A percentile compares a stretch with the other conserved stretches of the same genome.
phyloP scores from a whole-genome alignment of 2,329 filamentous ascomycete genomes.

The Chaetomium olivaceum region DNA sequence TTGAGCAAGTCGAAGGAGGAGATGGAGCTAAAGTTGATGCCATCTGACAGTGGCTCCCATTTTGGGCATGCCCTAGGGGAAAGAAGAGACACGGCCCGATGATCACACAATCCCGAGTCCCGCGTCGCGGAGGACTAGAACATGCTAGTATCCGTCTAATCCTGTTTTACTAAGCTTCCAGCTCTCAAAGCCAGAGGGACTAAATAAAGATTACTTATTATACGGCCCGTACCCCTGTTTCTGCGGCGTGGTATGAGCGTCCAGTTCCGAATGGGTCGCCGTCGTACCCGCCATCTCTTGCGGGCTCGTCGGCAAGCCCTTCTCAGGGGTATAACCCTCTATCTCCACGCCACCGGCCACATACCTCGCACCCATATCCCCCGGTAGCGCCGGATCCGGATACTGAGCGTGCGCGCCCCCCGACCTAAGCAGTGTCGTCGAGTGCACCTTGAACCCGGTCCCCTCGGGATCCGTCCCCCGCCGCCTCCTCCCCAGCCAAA shows the following conservation, averaged over 20 bases:
- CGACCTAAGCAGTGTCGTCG: neutral
- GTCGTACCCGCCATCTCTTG: neutral
- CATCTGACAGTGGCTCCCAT: no score
- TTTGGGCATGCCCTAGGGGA: no score
- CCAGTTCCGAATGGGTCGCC: neutral
- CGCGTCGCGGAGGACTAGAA: no score
- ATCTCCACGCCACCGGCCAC: neutral
- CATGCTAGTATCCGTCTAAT: no score
- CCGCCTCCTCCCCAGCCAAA: constrained; percentile 7
- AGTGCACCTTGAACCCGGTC: neutral
- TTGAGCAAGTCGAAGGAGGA: neutral
- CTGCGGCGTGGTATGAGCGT: neutral
- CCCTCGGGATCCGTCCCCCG: neutral
- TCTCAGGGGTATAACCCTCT: neutral
- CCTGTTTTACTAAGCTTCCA: no score
- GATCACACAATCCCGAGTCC: no score
- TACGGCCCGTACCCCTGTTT: neutral
- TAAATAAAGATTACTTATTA: neutral
- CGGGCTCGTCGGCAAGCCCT: neutral
- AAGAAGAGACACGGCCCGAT: no score
- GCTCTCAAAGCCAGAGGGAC: neutral
- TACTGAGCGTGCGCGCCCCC: neutral
- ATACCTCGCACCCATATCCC: neutral
- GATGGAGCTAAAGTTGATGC: neutral
- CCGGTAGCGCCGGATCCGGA: neutral